Evolutionary conservation across 306 rosid species (phyloP).

Genomic region (Neltuma alba): DNA sequence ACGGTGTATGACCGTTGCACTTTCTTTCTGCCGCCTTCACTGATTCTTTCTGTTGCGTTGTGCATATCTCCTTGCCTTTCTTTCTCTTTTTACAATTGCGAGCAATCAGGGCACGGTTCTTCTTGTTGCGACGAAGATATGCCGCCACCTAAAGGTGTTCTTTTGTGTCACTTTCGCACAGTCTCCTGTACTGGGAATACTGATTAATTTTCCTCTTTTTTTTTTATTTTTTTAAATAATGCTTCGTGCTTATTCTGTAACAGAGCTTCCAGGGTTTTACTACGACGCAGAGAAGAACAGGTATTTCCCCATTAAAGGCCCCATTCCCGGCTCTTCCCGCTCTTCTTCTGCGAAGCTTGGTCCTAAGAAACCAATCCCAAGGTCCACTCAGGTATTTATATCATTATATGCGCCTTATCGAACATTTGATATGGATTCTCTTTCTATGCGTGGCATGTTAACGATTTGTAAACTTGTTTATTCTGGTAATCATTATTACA

Average conservation of each 20-base stretch:
- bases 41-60: background rate
- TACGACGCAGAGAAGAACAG: conserved; percentile 78
- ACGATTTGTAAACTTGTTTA: background rate
- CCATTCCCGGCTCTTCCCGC: conserved; percentile 72
- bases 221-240: no score
- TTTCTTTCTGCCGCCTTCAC: background rate
- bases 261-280: conserved; percentile 90
- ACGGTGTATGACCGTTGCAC: background rate
- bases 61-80: background rate
- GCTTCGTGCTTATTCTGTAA: background rate
- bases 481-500: background rate
- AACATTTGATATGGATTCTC: background rate
- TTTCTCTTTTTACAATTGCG: background rate
- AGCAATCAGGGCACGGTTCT: background rate
- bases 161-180: background rate
- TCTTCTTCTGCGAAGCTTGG: conserved; percentile 42
- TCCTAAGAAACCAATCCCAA: conserved; percentile 21
- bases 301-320: conserved; percentile 81
- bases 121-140: conserved; percentile 26
- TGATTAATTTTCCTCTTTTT: background rate
- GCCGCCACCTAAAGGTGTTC: conserved; percentile 33
- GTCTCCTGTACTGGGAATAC: background rate
- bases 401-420: no score
- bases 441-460: background rate
- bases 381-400: conserved; percentile 48